Evolutionary conservation across 164 flowering plant genomes (phyloP), one percentile per base, ranked within the genome.

Genomic region (Dillenia suffruticosa): DNA sequence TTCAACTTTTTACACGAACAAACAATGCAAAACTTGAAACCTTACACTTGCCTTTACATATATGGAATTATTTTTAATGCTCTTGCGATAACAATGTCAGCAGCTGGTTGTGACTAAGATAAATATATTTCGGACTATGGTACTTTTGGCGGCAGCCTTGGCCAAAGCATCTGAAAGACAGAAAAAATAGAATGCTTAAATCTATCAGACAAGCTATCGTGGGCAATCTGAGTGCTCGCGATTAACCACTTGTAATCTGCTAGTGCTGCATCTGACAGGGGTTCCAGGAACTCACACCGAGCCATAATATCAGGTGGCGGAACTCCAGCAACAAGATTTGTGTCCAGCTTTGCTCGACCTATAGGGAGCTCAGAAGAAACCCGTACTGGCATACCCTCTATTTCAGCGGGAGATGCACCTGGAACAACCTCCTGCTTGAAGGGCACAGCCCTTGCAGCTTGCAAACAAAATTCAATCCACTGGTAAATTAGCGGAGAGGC

Each of bases 401-500:
- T 77, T 61, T 83, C 63, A 44, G 70, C 66, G 15, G 97, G 95
- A 61, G 86, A 74, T 49, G 98, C 85, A 47, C 98, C 98, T 1
- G 97, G 85, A 32, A 86, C 54, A 11, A 86, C 87, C 64, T 80
- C 95, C 61, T 87, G 91, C 66, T 71, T 70, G 77, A 90, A 94
- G 63, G 96, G 96, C 54, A 83, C 54, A 51, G 85, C 89, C 77
- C 97, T 80, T 58, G 85, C 83, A 44, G 81, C 63, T 80, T 90
- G 96, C 64, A 87, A 68, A 77, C 98, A 90, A 79, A 94, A 94
- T 40, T 90, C 93, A 32, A 94, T 69, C 98, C 98, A 94, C 58
- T 94, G 96, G 72, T 84, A 80, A 48, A 85, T 71, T 45, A 89
- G 62, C 15, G 97, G 98, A 46, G 97, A 90, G 19, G 96, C 90